These are phyloP conservation scores for Colletotrichum orbiculare DNA, from an alignment of 2,329 filamentous ascomycete species.

Conservation along the genomic window DNA sequence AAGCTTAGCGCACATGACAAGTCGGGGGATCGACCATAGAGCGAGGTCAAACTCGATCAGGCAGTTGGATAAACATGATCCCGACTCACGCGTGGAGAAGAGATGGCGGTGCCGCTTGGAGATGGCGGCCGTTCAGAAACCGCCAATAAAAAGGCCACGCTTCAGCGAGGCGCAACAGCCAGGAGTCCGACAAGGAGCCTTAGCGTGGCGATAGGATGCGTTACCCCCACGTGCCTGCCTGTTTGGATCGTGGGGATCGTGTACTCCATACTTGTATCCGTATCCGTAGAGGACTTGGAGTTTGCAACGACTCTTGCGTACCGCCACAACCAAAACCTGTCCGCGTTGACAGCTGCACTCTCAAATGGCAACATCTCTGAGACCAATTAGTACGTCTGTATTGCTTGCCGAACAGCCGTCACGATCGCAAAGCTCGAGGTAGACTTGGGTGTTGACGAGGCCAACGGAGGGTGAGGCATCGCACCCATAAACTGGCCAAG, in stretches of 20 bases:
- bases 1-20: slow-evolving; percentile 24
- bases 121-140: slow-evolving; percentile 1
- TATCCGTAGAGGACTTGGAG: too few species aligned
- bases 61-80: slow-evolving; percentile 13
- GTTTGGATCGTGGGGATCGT: slow-evolving; percentile 3
- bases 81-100: not conserved
- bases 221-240: slow-evolving; percentile 32
- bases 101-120: slow-evolving; percentile 17
- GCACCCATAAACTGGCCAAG: too few species aligned
- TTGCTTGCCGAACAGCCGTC: too few species aligned
- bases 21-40: slow-evolving; percentile 22
- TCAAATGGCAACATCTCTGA: too few species aligned
- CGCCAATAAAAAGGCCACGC: slow-evolving; percentile 8
- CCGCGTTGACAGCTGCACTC: not conserved
- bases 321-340: slow-evolving; percentile 3
- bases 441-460: too few species aligned
- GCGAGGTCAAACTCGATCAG: slow-evolving; percentile 22
- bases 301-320: too few species aligned
- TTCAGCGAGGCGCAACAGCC: slow-evolving; percentile 13
- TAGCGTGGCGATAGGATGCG: slow-evolving; percentile 10
- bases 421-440: too few species aligned
- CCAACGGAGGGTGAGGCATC: too few species aligned
- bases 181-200: slow-evolving; percentile 8
- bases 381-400: too few species aligned
- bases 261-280: too few species aligned